Evolutionary conservation across 2,329 filamentous ascomycete genomes (phyloP), one percentile per base, ranked within the genome.

Genomic region (Aspergillus japonicus): DNA sequence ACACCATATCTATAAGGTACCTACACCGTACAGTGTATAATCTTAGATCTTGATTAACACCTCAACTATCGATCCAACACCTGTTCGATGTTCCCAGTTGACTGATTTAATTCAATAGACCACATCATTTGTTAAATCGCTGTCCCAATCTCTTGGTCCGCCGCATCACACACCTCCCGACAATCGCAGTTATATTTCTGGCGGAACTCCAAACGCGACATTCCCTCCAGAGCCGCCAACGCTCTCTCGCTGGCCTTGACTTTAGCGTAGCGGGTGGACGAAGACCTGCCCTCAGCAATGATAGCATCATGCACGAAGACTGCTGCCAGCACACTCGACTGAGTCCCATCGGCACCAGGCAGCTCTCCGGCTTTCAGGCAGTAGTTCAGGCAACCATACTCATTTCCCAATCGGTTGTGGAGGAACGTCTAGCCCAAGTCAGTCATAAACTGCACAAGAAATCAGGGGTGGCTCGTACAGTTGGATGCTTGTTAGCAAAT

Each of bases 401-500:
- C 81, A 11, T 82, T 80, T 8, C 84, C 80, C 61, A 97, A 79
- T 61, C 85, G 80, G 49, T 86, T 85, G 47, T 85, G 80, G 0
- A 96, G 81, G 47, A 85, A 85, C 0, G 90, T 96, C 79, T 80
- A 58, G 29, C 54, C 33, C 54, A 11, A 1, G 54, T 65, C 44
- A 66, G 39, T 33, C 26, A 19, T 23, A 49, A 21, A 21, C 6
- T 47, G 23, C 23, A 16, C 29, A 29, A 7, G 31, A 56, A 6
- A 53, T 3, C 39, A 49, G 3, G 49, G 14, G 14, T 11, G 44
- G 21, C 39, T 19, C 69, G 75, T 74, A 80, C 79, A 4, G 90
- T 89, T 0, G 94, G 94, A 66, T 98, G 93, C 35, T 90, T 90
- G 68, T 89, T 91, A 1, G 92, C 92, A 73, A 91, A 97, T 0